Evolutionary conservation across 352 stramenopile species (phyloP), one percentile per base, ranked within the genome.

Genomic region (Globisporangium spinosum): DNA sequence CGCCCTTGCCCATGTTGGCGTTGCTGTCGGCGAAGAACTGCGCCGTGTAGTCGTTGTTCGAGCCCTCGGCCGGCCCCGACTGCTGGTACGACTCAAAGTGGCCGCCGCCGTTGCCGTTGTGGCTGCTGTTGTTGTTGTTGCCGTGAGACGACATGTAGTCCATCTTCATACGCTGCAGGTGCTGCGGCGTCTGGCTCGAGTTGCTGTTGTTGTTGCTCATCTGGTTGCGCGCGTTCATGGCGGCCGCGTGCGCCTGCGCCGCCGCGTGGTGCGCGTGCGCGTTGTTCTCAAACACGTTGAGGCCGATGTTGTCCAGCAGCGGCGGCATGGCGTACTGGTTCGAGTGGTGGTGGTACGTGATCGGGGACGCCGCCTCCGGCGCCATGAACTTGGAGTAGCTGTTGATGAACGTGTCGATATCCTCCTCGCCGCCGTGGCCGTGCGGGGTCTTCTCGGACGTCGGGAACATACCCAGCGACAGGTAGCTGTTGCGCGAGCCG

Each of bases 381-480:
- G 75, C 79, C 82, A 90, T 87, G 69, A 90, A 82, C 69, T 90
- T 90, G 38, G 80, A 82, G 76, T 90, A 90, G 74, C 77, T 82
- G 70, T 77, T 90, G 76, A 90, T 88, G 65, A 90, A 87, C 23
- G 79, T 67, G 47, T 89, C 73, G 20, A 84, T 55, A 58, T 81
- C 74, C 69, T 84, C 82, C 6, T 89, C 80, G 15, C 74, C 72
- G 23, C 74, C 75, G 20, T 64, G 43, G 29, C 72, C 32, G 63
- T 68, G 63, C 7, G 35, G 35, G 2, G 78, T 70, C 62, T 80
- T 75, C 17, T 79, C 71, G 23, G 65, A 58, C 20, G 70, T 78
- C 0, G 80, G 77, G 70, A 89, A 90, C 0, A 89, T 71, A 2
- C 80, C 79, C 2, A 89, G 72, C 25, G 82, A 87, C 51, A 90